phyloP scores from a whole-genome alignment of 768 basidiomycete genomes.

The Leccinellum rugosiceps region DNA sequence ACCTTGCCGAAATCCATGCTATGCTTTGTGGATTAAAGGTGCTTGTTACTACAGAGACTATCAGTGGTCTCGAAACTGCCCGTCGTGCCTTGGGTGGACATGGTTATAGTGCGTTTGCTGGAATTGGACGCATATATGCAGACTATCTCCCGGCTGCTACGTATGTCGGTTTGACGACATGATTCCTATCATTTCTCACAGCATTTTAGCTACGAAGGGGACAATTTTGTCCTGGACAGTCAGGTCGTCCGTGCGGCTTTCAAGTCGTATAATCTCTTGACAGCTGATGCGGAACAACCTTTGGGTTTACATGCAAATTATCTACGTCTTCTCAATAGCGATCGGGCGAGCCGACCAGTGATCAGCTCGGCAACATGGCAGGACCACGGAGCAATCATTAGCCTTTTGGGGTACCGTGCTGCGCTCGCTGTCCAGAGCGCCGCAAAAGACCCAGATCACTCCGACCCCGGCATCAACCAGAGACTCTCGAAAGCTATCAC shows the following conservation, averaged over 20 bases:
- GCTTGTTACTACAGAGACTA: conserved; percentile 48
- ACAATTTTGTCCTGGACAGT: conserved; percentile 73
- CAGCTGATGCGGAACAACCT: conserved; percentile 14
- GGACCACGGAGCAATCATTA: conserved; percentile 38
- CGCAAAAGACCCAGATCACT: conserved; percentile 33
- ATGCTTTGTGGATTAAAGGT: conserved; percentile 68
- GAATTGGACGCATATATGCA: conserved; percentile 61
- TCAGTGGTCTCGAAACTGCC: conserved; percentile 60
- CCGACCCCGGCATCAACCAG: conserved; percentile 55
- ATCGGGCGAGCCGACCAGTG: conserved; percentile 17
- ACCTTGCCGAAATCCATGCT: conserved; percentile 72
- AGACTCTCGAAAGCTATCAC: conserved; percentile 61
- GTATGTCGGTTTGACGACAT: conserved; percentile 34
- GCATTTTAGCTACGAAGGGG: conserved; percentile 61
- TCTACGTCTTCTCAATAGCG: conserved; percentile 47
- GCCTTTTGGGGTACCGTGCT: conserved; percentile 63
- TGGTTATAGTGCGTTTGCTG: conserved; percentile 68
- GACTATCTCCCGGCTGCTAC: conserved; percentile 64
- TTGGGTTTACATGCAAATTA: conserved; percentile 34
- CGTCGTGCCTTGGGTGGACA: conserved; percentile 76
- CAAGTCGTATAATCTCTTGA: conserved; percentile 53
- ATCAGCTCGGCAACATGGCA: conserved; percentile 33
- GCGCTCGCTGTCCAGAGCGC: conserved; percentile 50
- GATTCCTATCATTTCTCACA: background rate
- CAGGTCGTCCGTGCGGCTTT: conserved; percentile 73